phyloP scores from a whole-genome alignment of 306 rosid species.

The Oemleria cerasiformis region DNA sequence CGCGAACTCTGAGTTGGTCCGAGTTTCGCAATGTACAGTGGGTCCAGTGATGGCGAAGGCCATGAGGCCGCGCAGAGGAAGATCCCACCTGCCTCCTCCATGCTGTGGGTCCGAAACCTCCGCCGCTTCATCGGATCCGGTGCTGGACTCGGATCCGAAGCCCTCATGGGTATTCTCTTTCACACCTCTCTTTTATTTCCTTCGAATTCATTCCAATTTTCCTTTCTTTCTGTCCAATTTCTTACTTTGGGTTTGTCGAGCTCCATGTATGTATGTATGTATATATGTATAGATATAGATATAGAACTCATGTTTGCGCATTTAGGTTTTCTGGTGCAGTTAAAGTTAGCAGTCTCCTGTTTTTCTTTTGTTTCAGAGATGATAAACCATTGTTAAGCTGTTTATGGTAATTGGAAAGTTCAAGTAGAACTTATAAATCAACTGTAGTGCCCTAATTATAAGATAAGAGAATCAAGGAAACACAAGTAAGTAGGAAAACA shows the following conservation, averaged over 20 bases:
- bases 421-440: background rate
- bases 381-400: background rate
- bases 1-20: conserved; percentile 17
- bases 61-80: conserved; percentile 73
- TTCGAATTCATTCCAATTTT: background rate
- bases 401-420: background rate
- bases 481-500: background rate
- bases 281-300: background rate
- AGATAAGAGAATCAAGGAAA: background rate
- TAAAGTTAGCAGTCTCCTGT: background rate
- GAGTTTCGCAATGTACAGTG: conserved; percentile 70
- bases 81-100: conserved; percentile 89
- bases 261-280: background rate
- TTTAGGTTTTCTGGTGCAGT: background rate
- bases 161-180: conserved; percentile 68
- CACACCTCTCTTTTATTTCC: background rate
- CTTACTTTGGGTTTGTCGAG: background rate
- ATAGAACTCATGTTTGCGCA: background rate
- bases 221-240: background rate
- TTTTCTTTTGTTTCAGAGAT: background rate
- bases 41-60: conserved; percentile 88
- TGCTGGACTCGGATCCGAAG: conserved; percentile 91
- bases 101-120: conserved; percentile 91
- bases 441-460: background rate
- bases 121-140: conserved; percentile 93